Percentiles rank a stretch among this genome's conserved stretches.
phyloP scores from a whole-genome alignment of 805 yeast species.

The Metschnikowia gelsemii region DNA sequence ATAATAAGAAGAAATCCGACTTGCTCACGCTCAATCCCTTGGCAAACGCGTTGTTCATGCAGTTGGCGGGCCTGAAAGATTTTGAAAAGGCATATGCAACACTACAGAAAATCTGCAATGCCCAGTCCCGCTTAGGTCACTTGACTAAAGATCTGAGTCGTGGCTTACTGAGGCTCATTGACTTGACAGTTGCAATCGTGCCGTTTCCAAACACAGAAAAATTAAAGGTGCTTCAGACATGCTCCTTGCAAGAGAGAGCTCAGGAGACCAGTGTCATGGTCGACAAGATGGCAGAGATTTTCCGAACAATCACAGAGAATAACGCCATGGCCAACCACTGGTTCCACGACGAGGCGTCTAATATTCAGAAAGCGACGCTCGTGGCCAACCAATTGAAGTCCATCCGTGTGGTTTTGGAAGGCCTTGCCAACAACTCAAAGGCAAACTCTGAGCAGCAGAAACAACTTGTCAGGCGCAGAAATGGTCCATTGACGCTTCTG shows the following conservation, averaged over 20 bases:
- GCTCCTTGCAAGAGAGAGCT: conserved; percentile 35
- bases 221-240: conserved; percentile 35
- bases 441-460: conserved; percentile 11
- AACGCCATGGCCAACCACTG: conserved; percentile 41
- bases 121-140: no score
- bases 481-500: conserved; percentile 1
- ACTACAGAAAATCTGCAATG: conserved; percentile 29
- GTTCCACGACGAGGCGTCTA: conserved; percentile 50
- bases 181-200: conserved; percentile 49
- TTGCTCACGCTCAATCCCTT: conserved; percentile 57
- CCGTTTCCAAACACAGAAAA: conserved; percentile 50
- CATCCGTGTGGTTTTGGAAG: conserved; percentile 49
- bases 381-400: conserved; percentile 57
- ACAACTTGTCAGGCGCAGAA: conserved; percentile 14
- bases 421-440: conserved; percentile 33
- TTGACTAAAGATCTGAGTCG: no score
- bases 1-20: conserved; percentile 21
- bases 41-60: conserved; percentile 56
- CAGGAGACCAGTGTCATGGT: conserved; percentile 32
- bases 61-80: conserved; percentile 49
- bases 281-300: conserved; percentile 36
- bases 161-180: conserved; percentile 36
- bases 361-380: conserved; percentile 51
- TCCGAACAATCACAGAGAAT: conserved; percentile 34
- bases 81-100: conserved; percentile 46